Evolutionary conservation across 257 asterid species (phyloP), one percentile per base, ranked within the genome.

Genomic region (Fraxinus pennsylvanica): DNA sequence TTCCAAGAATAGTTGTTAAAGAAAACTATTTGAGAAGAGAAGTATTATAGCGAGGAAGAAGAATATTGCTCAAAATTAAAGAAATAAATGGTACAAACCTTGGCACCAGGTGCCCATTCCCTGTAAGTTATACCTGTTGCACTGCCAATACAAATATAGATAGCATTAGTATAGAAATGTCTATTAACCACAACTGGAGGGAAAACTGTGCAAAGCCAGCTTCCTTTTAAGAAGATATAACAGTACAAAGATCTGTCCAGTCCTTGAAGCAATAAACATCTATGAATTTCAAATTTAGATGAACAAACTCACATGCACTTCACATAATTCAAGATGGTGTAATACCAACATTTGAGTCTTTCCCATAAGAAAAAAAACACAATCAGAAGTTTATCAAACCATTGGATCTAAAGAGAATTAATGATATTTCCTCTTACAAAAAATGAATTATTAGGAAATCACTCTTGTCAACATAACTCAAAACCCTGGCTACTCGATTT

Each of bases 21-120:
- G 27, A 38, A 36, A 54, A 38, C 32, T 8, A 43, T 54, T 43
- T 41, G 59, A 65, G 33, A 73, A 73, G 74, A 25, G 9, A 5
- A 4, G 33, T 29, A n/a, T 54, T 59, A 59, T 6, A 79, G 45
- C 15, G 38, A 25, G 29, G 65, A 76, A 59, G 74, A 71, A 38
- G 43, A 73, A 12, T 71, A n/a, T 35, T 67, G 72, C 30, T 33
- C 22, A 43, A 52, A 74, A 52, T 17, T 57, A 30, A 69, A 78
- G 65, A 38, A 79, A 72, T 68, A 59, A 32, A 76, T 17, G 82
- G 80, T 59, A 87, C 92, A 74, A 77, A 96, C 99, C 99, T 89
- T 90, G 85, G 99, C 99, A 71, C 97, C 99, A 78, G 99, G 99
- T 85, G 99, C 98, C 99, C 99, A 96, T 82, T 96, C 99, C 82